Evolutionary conservation across 169 alveolate genomes (phyloP), one percentile per base, ranked within the genome.

Genomic region (Cryptosporidium tyzzeri): DNA sequence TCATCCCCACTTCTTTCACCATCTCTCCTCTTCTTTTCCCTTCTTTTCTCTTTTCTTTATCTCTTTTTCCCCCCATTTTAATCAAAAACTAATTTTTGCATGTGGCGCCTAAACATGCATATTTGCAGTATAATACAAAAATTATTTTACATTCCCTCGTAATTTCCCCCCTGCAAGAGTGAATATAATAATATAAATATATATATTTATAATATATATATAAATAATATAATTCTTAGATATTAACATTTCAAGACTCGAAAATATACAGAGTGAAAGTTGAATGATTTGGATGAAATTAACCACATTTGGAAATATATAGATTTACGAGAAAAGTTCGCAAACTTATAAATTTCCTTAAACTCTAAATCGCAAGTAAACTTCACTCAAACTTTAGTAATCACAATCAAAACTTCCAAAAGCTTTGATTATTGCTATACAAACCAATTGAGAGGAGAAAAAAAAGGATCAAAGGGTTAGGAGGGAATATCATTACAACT

Each of bases 41-140:
- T 18, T 16, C 18, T 2, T 45, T 45, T 26, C 26, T n/a, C 4
- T 45, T 45, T 48, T 16, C 3, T 48, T 2, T 0, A 1, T 10
- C 50, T 18, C 2, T 10, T 14, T 48, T 21, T 21, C 55, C 55
- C 55, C 55, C 55, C 14, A 8, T 48, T 14, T 48, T 48, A 48
- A 14, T 48, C 0, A 48, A 14, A 48, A 48, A 48, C 3, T 48
- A 48, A 48, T 16, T 55, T 31, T 31, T 1, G 6, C 0, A 18
- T 26, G 1, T 31, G 86, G 86, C 86, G 86, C 67, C 70, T 55
- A 73, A 73, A n/a, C 53, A 14, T 65, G 53, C 59, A 73, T 58
- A 35, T 55, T 31, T 73, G 86, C 86, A 73, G 86, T 73, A 73
- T 73, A 73, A 65, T 65, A 21, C 21, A 23, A 26, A 62, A 65